A percentile compares a stretch with the other conserved stretches of the same genome.
These are phyloP conservation scores for Gossypium laxum DNA, from an alignment of 441 rosid genomes.

Conservation along the genomic window DNA sequence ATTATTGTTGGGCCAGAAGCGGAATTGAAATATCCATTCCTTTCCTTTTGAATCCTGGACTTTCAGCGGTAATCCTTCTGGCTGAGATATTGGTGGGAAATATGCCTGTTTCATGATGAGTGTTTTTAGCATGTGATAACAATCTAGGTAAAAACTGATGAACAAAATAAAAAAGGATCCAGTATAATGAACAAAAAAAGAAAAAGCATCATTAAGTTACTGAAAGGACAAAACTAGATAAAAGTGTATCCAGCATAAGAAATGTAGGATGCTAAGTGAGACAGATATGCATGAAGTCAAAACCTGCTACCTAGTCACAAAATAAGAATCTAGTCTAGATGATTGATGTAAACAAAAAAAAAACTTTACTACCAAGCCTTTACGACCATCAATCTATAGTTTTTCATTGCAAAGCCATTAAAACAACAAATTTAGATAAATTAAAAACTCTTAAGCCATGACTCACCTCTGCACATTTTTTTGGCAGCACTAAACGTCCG, in stretches of 20 bases:
- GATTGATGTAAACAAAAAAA: neutral
- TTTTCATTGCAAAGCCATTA: slow-evolving; percentile 5
- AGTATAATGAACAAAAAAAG: neutral
- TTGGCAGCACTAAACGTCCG: slow-evolving; percentile 89
- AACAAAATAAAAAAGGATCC: neutral
- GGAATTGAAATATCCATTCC: slow-evolving; percentile 94
- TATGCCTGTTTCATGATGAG: slow-evolving; percentile 48
- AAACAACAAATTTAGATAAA: neutral
- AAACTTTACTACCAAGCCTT: neutral
- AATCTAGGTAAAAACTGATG: slow-evolving; percentile 13
- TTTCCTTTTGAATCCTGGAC: slow-evolving; percentile 88
- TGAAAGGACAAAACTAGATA: neutral
- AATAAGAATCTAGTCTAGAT: neutral
- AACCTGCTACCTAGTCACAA: neutral
- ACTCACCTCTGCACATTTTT: slow-evolving; percentile 92
- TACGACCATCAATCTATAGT: neutral
- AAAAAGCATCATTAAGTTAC: neutral
- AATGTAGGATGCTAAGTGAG: neutral
- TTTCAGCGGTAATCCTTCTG: slow-evolving; percentile 88
- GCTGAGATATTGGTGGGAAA: slow-evolving; percentile 71
- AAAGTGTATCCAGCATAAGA: neutral
- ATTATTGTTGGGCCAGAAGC: slow-evolving; percentile 87
- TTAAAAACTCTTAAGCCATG: neutral
- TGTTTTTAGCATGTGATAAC: slow-evolving; percentile 11
- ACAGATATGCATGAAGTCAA: neutral